Base-by-base conservation (phyloP, 2,329 filamentous ascomycete species). In the Diaporthe capsici region DNA sequence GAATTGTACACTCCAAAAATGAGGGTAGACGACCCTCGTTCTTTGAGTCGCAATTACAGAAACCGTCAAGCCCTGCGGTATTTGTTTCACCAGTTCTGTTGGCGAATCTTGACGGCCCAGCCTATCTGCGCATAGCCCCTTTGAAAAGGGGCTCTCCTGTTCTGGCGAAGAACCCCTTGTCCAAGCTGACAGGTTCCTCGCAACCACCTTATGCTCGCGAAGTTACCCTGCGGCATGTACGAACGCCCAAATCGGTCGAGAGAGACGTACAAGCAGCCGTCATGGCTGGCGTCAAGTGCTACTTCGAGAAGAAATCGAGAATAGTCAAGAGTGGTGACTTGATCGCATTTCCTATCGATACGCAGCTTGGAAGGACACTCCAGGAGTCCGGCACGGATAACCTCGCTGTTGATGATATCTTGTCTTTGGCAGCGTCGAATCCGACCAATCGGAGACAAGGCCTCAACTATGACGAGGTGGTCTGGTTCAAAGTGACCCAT, bases 401-500 rank as follows among this genome's bases (percentile, higher is more conserved):
- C 17, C 89, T 90, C 4, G 91, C 92, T 63, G 92, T 96, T 44
- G 95, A 98, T 75, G 95, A 98, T 77, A 89, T 88, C 72, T 86
- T 90, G 80, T 87, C 88, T 1, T 84, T 91, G 77, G 89, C 90
- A 42, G 89, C 85, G 10, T 83, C 82, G 60, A 80, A 58, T 28
- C 68, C 58, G 17, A 15, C 63, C 10, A 85, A 77, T 42, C 77
- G 77, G 71, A 78, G 80, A 28, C 75, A 78, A 75, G 53, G 82
- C 78, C 74, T 86, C 78, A 79, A 82, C 72, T 86, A 85, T 79
- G 91, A 89, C 83, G 90, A 88, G 42, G 94, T 98, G 28, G 96
- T 95, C 10, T 99, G 97, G 97, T 98, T 98, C 87, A 94, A 93
- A 78, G 94, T 99, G 55, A 93, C 94, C 53, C 94, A 95, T 76